phyloP scores from a whole-genome alignment of 2,329 filamentous ascomycete genomes.

The Xylaria arbuscula region DNA sequence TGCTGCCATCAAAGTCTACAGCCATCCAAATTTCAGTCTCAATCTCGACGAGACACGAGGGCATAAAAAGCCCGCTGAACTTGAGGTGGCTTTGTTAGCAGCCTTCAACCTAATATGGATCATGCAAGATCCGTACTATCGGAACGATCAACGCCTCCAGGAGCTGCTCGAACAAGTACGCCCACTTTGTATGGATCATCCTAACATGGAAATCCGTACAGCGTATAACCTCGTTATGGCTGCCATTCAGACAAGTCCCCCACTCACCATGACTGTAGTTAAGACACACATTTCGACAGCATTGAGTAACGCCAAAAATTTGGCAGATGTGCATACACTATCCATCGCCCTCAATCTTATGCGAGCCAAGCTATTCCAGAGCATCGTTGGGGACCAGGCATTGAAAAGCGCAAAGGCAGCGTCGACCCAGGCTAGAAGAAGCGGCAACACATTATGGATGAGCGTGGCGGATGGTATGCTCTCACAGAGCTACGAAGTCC shows the following conservation, averaged over 20 bases:
- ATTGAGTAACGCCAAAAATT: slow-evolving; percentile 74
- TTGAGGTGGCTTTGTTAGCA: slow-evolving; percentile 74
- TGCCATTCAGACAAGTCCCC: slow-evolving; percentile 70
- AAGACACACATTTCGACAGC: slow-evolving; percentile 83
- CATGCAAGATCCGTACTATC: slow-evolving; percentile 70
- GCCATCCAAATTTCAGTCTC: slow-evolving; percentile 69
- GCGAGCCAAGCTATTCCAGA: slow-evolving; percentile 83
- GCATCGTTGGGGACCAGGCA: slow-evolving; percentile 82
- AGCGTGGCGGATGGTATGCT: slow-evolving; percentile 85
- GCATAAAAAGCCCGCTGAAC: slow-evolving; percentile 62
- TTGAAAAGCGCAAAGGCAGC: slow-evolving; percentile 80
- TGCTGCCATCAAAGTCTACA: slow-evolving; percentile 75
- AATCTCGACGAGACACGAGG: slow-evolving; percentile 53
- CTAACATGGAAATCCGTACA: slow-evolving; percentile 79
- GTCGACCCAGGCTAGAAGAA: slow-evolving; percentile 73
- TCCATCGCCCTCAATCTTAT: slow-evolving; percentile 87
- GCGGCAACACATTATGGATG: slow-evolving; percentile 79
- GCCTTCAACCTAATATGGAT: slow-evolving; percentile 78
- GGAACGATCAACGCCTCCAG: slow-evolving; percentile 68
- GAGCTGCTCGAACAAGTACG: slow-evolving; percentile 73
- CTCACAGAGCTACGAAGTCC: slow-evolving; percentile 77
- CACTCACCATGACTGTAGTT: slow-evolving; percentile 75
- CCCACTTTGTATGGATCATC: slow-evolving; percentile 74
- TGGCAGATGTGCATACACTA: slow-evolving; percentile 82
- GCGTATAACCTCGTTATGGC: slow-evolving; percentile 82